A percentile compares a stretch with the other conserved stretches of the same genome.
phyloP scores from a whole-genome alignment of 306 rosid genomes.

The Canavalia gladiata region DNA sequence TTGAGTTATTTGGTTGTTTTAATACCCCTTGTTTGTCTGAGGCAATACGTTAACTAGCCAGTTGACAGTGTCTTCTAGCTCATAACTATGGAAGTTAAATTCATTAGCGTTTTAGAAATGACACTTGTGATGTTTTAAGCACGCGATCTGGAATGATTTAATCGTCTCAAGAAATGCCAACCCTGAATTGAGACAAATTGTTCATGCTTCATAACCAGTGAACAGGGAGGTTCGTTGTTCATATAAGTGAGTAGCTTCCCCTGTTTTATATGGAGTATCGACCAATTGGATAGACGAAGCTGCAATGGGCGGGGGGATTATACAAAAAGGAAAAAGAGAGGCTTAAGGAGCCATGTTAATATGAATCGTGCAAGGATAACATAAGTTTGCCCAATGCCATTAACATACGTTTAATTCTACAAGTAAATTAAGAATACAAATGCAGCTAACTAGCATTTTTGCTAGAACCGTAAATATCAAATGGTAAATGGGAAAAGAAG shows the following conservation, averaged over 20 bases:
- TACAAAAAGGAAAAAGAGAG: background rate
- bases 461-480: background rate
- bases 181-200: background rate
- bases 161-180: background rate
- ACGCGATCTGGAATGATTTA: background rate
- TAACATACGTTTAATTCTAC: slow-evolving; percentile 3
- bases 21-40: background rate
- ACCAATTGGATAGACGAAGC: background rate
- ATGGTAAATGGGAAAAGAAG: background rate
- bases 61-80: background rate
- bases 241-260: no score
- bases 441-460: background rate
- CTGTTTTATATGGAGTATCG: no score
- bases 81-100: background rate
- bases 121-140: background rate
- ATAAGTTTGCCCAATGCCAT: background rate
- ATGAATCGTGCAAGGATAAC: background rate
- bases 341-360: background rate
- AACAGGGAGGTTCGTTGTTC: no score
- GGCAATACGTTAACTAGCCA: background rate
- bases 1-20: background rate
- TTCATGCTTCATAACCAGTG: background rate
- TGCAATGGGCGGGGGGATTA: background rate
- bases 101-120: background rate
- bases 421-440: background rate